Conservation (phyloP, 1,284 basidiomycete species). For the Tausonia pullulans region DNA sequence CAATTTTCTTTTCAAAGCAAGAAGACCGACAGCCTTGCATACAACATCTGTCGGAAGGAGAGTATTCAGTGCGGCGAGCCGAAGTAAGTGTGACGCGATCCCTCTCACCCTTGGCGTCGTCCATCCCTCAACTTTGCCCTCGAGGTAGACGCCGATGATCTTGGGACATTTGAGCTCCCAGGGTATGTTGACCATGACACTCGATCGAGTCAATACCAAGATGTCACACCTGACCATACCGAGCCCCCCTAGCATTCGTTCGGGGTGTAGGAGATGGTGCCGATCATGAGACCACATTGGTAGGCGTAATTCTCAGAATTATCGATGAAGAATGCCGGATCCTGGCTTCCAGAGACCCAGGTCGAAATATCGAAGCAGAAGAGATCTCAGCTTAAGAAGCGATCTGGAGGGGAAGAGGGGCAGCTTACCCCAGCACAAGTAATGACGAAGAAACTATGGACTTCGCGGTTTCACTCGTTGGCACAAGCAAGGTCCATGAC, state of each 20-base stretch:
- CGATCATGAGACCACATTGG: constrained; percentile 98
- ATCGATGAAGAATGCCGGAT: constrained; percentile 96
- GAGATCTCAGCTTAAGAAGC: too few species aligned
- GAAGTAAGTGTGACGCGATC: neutral
- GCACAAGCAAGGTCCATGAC: constrained; percentile 87
- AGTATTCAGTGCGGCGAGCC: neutral
- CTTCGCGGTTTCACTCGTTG: constrained; percentile 92
- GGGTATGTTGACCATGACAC: constrained; percentile 93
- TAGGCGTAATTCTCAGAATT: constrained; percentile 98
- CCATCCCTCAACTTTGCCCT: constrained; percentile 92
- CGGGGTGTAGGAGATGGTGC: constrained; percentile 98
- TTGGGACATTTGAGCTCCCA: constrained; percentile 99
- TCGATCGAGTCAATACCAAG: constrained; percentile 97
- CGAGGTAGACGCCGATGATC: constrained; percentile 95
- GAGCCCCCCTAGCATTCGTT: constrained; percentile 82
- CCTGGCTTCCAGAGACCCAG: constrained; percentile 99
- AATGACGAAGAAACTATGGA: constrained; percentile 98
- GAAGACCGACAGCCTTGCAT: constrained; percentile 91
- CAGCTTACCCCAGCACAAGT: constrained; percentile 57
- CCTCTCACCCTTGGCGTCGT: constrained; percentile 82
- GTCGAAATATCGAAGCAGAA: constrained; percentile 55
- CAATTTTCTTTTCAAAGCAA: constrained; percentile 96
- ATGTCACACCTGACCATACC: constrained; percentile 99
- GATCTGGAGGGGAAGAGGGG: too few species aligned
- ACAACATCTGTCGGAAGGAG: constrained; percentile 58